These are phyloP conservation scores for Colletotrichum sublineola DNA, from an alignment of 2,329 filamentous ascomycete species.

Conservation along the genomic window DNA sequence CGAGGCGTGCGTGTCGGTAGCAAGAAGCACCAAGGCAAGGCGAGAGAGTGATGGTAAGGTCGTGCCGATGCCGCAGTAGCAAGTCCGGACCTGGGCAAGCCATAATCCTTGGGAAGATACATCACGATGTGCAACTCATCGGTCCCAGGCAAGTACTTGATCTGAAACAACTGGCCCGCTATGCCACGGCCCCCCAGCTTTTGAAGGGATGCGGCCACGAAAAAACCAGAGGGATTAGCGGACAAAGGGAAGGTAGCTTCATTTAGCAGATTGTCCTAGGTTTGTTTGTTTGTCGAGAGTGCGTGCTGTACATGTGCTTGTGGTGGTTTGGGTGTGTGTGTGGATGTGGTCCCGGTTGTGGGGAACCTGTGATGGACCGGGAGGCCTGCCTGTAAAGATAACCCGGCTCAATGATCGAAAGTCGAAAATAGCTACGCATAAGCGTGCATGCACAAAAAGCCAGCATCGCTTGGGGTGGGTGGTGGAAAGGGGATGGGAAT, in stretches of 20 bases:
- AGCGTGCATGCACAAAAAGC: conserved; percentile 9
- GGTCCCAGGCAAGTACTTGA: conserved; percentile 16
- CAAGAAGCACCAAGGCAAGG: background rate
- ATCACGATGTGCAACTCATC: conserved; percentile 5
- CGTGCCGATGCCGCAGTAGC: background rate
- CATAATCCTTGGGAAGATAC: background rate
- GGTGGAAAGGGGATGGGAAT: background rate
- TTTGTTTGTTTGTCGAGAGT: background rate
- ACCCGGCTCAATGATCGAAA: conserved; percentile 15
- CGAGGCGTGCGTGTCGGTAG: too few species aligned
- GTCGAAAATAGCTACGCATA: conserved; percentile 33
- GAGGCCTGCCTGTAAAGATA: conserved; percentile 19
- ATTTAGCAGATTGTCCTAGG: background rate
- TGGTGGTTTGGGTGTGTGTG: background rate
- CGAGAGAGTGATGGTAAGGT: background rate
- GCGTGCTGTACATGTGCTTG: background rate
- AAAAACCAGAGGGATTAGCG: background rate
- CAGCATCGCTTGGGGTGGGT: background rate
- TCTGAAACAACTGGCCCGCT: conserved; percentile 35
- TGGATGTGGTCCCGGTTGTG: background rate
- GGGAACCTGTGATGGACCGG: conserved; percentile 13
- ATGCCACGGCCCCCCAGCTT: background rate
- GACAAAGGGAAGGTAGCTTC: conserved; percentile 16
- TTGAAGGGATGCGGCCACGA: background rate
- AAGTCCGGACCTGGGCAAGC: background rate